Conservation (phyloP, 179 eudicot species). For the Spinacia oleracea region DNA sequence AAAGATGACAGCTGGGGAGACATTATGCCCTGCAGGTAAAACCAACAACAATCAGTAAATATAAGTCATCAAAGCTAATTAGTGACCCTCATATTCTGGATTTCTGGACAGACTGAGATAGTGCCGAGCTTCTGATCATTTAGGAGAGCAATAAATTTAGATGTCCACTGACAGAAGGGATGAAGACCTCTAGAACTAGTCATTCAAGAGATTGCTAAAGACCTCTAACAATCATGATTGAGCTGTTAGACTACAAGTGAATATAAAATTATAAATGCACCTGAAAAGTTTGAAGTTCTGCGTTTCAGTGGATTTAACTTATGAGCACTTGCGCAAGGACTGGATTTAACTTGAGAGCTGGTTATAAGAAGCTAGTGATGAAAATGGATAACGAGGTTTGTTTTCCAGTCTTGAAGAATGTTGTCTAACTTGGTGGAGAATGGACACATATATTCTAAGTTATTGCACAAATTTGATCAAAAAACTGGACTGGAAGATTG, state of each 20-base stretch:
- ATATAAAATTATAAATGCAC: neutral
- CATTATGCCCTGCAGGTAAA: constrained; percentile 84
- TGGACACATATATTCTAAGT: no score
- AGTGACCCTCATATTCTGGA: neutral
- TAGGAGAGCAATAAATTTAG: neutral
- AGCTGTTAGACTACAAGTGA: neutral
- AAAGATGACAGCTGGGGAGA: constrained; percentile 86
- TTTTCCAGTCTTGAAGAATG: no score
- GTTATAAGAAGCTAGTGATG: no score
- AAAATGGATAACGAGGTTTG: no score
- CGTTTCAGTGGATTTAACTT: no score
- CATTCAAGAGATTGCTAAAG: neutral
- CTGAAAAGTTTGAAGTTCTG: neutral
- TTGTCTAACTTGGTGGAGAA: no score
- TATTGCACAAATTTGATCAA: neutral
- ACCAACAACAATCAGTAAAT: constrained; percentile 23
- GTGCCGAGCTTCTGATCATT: neutral
- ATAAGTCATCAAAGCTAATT: constrained; percentile 5
- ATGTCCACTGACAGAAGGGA: constrained; percentile 1
- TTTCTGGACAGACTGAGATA: neutral
- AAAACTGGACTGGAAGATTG: neutral
- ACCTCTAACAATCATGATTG: neutral
- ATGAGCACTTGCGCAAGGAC: no score
- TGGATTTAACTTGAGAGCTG: no score
- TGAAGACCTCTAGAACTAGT: neutral